Evolutionary conservation across 2,329 filamentous ascomycete genomes (phyloP).

Genomic region (Penicillium sumatraense): DNA sequence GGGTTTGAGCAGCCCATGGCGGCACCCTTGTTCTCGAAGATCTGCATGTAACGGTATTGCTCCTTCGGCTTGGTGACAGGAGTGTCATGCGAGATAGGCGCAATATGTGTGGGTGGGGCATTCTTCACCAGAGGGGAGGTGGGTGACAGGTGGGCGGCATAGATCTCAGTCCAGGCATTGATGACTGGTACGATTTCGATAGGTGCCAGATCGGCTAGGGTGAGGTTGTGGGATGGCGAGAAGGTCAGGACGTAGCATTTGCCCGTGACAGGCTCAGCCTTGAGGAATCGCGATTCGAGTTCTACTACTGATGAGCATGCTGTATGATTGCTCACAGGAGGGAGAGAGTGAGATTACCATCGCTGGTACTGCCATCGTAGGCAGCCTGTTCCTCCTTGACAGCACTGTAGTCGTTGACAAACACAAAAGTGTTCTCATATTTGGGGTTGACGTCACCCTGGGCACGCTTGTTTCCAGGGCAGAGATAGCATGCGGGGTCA

Average conservation of each 20-base stretch:
- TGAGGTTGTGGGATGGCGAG: slow-evolving; percentile 85
- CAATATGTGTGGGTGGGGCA: slow-evolving; percentile 51
- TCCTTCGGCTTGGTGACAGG: slow-evolving; percentile 62
- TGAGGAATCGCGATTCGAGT: slow-evolving; percentile 75
- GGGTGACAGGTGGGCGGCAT: slow-evolving; percentile 77
- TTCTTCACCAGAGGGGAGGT: slow-evolving; percentile 65
- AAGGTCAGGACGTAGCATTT: slow-evolving; percentile 98
- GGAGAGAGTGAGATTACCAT: slow-evolving; percentile 45
- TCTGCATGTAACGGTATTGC: slow-evolving; percentile 96
- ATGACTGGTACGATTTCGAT: slow-evolving; percentile 80
- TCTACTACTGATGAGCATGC: slow-evolving; percentile 50
- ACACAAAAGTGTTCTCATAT: slow-evolving; percentile 87
- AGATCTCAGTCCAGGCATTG: slow-evolving; percentile 89
- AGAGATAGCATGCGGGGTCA: slow-evolving; percentile 92
- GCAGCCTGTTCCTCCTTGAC: slow-evolving; percentile 91
- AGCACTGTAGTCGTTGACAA: slow-evolving; percentile 96
- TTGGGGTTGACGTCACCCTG: slow-evolving; percentile 84
- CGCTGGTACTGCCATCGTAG: slow-evolving; percentile 64
- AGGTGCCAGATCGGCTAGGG: slow-evolving; percentile 84
- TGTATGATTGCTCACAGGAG: background rate
- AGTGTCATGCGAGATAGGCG: slow-evolving; percentile 52
- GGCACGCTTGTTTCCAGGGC: slow-evolving; percentile 86
- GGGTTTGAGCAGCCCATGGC: slow-evolving; percentile 99
- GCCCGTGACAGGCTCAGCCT: slow-evolving; percentile 84
- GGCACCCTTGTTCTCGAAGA: slow-evolving; percentile 97